These are phyloP conservation scores for Plasmodium adleri DNA, from an alignment of 169 alveolate genomes.

Conservation along the genomic window DNA sequence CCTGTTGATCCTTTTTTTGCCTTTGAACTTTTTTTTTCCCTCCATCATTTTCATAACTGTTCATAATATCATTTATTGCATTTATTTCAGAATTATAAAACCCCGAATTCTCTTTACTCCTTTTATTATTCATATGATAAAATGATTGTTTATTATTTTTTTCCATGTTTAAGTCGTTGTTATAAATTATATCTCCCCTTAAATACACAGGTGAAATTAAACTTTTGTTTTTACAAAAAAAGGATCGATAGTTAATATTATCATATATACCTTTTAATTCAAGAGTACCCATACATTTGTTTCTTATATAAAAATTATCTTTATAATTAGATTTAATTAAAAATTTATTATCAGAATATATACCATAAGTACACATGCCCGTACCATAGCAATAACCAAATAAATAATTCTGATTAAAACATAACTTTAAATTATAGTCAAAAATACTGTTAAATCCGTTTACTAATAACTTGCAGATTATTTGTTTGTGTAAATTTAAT, in stretches of 20 bases:
- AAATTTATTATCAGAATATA: slow-evolving; percentile 58
- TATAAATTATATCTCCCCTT: slow-evolving; percentile 32
- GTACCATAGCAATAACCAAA: slow-evolving; percentile 72
- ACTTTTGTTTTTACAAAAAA: slow-evolving; percentile 67
- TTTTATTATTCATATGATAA: neutral
- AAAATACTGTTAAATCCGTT: slow-evolving; percentile 72
- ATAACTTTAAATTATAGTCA: slow-evolving; percentile 55
- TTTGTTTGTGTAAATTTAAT: slow-evolving; percentile 73
- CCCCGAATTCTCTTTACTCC: neutral
- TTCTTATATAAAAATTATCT: slow-evolving; percentile 51
- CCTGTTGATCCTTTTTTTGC: neutral
- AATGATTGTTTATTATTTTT: neutral
- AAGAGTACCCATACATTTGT: slow-evolving; percentile 18
- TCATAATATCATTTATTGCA: neutral
- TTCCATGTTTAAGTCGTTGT: slow-evolving; percentile 6
- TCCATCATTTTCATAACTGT: neutral
- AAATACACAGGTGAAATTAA: slow-evolving; percentile 48
- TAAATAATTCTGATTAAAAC: slow-evolving; percentile 57
- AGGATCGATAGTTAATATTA: slow-evolving; percentile 65
- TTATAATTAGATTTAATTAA: slow-evolving; percentile 67
- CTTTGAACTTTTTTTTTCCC: neutral
- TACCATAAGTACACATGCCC: slow-evolving; percentile 62
- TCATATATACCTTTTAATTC: slow-evolving; percentile 62
- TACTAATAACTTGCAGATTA: slow-evolving; percentile 68
- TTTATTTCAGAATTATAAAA: neutral